Evolutionary conservation across 768 basidiomycete genomes (phyloP).

Genomic region (Leccinum uliginosum): DNA sequence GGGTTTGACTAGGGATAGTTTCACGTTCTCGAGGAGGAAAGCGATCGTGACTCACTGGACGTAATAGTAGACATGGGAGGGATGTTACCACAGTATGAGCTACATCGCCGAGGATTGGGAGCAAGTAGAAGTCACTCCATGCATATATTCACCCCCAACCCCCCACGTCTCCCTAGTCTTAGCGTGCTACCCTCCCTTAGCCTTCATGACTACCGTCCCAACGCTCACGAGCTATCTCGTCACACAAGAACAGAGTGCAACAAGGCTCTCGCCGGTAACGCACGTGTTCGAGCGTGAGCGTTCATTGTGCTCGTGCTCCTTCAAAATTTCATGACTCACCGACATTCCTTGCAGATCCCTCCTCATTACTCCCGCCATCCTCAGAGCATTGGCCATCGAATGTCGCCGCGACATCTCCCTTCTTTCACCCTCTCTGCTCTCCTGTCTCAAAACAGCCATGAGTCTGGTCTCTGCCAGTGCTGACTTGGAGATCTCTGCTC

Average conservation of each 20-base stretch:
- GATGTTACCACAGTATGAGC: conserved; percentile 16
- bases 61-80: too few relatives aligned
- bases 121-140: conserved; percentile 37
- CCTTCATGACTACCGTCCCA: conserved; percentile 69
- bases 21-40: conserved; percentile 52
- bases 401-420: conserved; percentile 81
- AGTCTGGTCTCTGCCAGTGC: conserved; percentile 46
- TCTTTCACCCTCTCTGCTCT: conserved; percentile 64
- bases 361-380: conserved; percentile 77
- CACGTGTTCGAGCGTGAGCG: conserved; percentile 75
- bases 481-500: conserved; percentile 73
- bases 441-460: conserved; percentile 58
- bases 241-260: conserved; percentile 57
- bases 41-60: conserved; percentile 37
- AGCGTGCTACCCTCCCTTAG: conserved; percentile 83
- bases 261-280: conserved; percentile 68
- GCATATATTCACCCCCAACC: conserved; percentile 77
- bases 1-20: conserved; percentile 49
- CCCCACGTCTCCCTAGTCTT: conserved; percentile 81
- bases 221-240: conserved; percentile 79
- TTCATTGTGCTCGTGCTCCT: neutral
- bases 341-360: conserved; percentile 48
- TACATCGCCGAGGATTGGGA: neutral
- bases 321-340: neutral
- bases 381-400: conserved; percentile 79